Conservation (phyloP, 306 rosid genomes). For the Sicyos baderoa region DNA sequence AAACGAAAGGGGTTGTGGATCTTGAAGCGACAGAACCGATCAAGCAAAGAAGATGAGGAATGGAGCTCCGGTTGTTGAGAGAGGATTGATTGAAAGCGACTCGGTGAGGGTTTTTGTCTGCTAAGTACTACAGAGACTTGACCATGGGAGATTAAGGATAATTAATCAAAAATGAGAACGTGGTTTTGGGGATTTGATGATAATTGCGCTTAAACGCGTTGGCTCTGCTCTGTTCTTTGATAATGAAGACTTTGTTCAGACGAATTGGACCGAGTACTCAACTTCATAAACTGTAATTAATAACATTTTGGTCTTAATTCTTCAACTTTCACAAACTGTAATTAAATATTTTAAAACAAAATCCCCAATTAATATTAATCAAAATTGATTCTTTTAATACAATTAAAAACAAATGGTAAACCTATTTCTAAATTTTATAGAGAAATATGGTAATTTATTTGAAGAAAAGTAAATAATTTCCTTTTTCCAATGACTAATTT, state of each 20-base stretch:
- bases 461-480: too few species aligned
- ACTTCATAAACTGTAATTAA: too few species aligned
- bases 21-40: not conserved
- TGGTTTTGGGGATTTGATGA: not conserved
- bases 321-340: too few species aligned
- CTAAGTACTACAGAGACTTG: slow-evolving; percentile 12
- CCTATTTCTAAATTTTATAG: too few species aligned
- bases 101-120: slow-evolving; percentile 2
- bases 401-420: too few species aligned
- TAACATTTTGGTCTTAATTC: too few species aligned
- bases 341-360: too few species aligned
- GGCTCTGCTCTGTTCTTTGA: slow-evolving; percentile 1
- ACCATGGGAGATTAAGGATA: not conserved
- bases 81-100: slow-evolving; percentile 5
- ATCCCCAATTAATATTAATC: too few species aligned
- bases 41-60: not conserved
- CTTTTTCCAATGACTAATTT: too few species aligned
- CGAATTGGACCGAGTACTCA: not conserved
- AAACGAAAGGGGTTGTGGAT: not conserved
- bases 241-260: not conserved
- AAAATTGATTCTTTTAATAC: too few species aligned
- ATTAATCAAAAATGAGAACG: not conserved
- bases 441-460: too few species aligned
- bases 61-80: slow-evolving; percentile 32
- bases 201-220: slow-evolving; percentile 18